phyloP scores from a whole-genome alignment of 345 rosid species.

The Jatropha curcas region DNA sequence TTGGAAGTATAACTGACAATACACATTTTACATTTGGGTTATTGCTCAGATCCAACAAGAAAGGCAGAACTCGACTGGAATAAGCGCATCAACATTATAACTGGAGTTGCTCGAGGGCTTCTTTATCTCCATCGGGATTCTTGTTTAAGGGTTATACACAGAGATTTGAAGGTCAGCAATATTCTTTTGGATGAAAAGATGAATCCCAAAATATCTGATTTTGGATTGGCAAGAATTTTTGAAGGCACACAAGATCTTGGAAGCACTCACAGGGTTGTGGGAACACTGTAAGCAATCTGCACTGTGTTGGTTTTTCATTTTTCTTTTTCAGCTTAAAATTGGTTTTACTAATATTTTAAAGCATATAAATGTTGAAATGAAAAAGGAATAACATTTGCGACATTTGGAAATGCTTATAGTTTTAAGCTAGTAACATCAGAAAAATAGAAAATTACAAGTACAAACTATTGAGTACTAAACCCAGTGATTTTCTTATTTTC shows the following conservation, averaged over 20 bases:
- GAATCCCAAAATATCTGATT: conserved; percentile 33
- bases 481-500: neutral
- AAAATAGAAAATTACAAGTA: neutral
- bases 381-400: too few relatives aligned
- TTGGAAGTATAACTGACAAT: neutral
- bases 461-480: too few relatives aligned
- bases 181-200: conserved; percentile 23
- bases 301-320: too few relatives aligned
- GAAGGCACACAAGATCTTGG: conserved; percentile 18
- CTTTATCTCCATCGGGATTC: conserved; percentile 25
- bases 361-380: neutral
- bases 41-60: conserved; percentile 16
- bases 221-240: conserved; percentile 30
- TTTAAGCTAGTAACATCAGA: neutral
- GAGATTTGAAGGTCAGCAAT: conserved; percentile 25
- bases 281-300: conserved; percentile 22
- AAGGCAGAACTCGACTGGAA: conserved; percentile 22
- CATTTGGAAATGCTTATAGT: neutral
- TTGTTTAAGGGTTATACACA: conserved; percentile 14
- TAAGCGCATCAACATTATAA: conserved; percentile 10
- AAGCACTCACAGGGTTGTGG: conserved; percentile 20
- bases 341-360: neutral
- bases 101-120: conserved; percentile 20
- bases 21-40: neutral
- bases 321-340: too few relatives aligned